A percentile compares a stretch with the other conserved stretches of the same genome.
These are phyloP conservation scores for Niebla homalea DNA, from an alignment of 495 filamentous ascomycete species.

Conservation along the genomic window DNA sequence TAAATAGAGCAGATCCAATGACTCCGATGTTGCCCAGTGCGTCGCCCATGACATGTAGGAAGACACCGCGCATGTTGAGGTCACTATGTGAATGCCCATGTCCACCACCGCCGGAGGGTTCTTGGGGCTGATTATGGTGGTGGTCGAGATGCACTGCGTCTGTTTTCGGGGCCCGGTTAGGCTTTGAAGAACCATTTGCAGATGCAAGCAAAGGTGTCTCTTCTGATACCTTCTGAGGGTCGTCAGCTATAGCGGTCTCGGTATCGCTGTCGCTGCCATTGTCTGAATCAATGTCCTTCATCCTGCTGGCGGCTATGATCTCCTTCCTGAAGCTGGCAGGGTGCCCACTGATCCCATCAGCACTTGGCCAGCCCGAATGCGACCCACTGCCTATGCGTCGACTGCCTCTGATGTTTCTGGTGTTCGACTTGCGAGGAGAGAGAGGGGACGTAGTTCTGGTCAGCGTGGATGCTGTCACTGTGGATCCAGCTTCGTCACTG, in stretches of 20 bases:
- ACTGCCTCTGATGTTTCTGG: conserved; percentile 31
- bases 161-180: conserved; percentile 3
- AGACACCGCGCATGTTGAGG: conserved; percentile 95
- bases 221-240: conserved; percentile 31
- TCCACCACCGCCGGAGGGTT: conserved; percentile 36
- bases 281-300: conserved; percentile 41
- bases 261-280: conserved; percentile 36
- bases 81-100: conserved; percentile 63
- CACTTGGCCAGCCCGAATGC: conserved; percentile 38
- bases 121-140: conserved; percentile 68
- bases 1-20: conserved; percentile 80
- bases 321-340: conserved; percentile 85
- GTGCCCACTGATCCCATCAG: conserved; percentile 69
- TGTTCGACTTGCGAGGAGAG: conserved; percentile 14
- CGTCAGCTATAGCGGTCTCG: conserved; percentile 29
- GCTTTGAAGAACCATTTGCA: conserved; percentile 9
- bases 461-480: conserved; percentile 19
- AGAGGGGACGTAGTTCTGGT: conserved; percentile 14
- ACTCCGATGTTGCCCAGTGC: conserved; percentile 95
- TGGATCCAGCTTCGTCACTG: conserved; percentile 17
- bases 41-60: conserved; percentile 92
- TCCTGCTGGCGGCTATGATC: conserved; percentile 65
- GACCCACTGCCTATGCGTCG: conserved; percentile 41
- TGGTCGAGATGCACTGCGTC: conserved; percentile 32
- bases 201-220: conserved; percentile 30